Conservation (phyloP, 2,329 filamentous ascomycete species). For the Zasmidium citrigriseum region DNA sequence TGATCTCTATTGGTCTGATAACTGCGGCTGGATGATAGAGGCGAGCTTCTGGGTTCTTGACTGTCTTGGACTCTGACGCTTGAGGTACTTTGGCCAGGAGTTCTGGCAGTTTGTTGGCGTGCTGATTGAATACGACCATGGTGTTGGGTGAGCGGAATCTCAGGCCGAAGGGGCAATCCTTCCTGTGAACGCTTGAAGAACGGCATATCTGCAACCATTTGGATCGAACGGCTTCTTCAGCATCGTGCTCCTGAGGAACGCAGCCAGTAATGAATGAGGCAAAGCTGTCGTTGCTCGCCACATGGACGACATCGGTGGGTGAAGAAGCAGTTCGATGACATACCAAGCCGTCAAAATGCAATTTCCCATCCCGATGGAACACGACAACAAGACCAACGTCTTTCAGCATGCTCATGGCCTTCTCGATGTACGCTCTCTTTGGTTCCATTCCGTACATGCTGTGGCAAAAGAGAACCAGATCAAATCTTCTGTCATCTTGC, state of each 20-base stretch:
- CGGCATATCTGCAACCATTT: slow-evolving; percentile 59
- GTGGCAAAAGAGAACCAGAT: slow-evolving; percentile 63
- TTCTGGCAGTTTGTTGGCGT: slow-evolving; percentile 48
- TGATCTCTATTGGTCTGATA: slow-evolving; percentile 48
- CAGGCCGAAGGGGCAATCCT: too few species aligned
- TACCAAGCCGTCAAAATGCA: slow-evolving; percentile 52
- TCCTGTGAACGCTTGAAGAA: slow-evolving; percentile 39
- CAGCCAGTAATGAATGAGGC: slow-evolving; percentile 55
- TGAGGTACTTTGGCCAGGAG: slow-evolving; percentile 47
- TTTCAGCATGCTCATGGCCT: slow-evolving; percentile 51
- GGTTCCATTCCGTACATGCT: slow-evolving; percentile 63
- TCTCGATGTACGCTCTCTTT: slow-evolving; percentile 49
- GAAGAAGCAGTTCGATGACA: slow-evolving; percentile 51
- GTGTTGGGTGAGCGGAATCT: slow-evolving; percentile 51
- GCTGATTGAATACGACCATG: slow-evolving; percentile 54
- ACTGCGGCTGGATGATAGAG: slow-evolving; percentile 47
- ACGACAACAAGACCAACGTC: slow-evolving; percentile 52
- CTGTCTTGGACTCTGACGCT: slow-evolving; percentile 23
- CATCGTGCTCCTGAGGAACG: slow-evolving; percentile 34
- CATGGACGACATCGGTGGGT: slow-evolving; percentile 45
- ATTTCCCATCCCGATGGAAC: slow-evolving; percentile 54
- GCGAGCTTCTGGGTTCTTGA: slow-evolving; percentile 58
- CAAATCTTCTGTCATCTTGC: slow-evolving; percentile 44
- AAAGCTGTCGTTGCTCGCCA: slow-evolving; percentile 53
- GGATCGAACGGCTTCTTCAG: too few species aligned